Evolutionary conservation across 305 asterid genomes (phyloP).

Genomic region (Rubia peregrina): DNA sequence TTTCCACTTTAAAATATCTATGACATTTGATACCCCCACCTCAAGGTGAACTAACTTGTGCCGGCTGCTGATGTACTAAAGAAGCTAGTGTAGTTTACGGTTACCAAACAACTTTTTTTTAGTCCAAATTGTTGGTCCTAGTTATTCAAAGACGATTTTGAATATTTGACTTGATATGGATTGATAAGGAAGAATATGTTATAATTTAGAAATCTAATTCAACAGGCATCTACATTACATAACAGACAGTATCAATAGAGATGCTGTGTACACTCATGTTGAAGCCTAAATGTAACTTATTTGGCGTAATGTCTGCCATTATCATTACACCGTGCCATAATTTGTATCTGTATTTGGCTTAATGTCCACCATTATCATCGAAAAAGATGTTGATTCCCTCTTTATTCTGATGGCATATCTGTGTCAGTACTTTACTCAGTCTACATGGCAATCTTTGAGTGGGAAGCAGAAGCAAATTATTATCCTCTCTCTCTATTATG

Average conservation of each 20-base stretch:
- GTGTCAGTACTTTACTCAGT: conserved; percentile 49
- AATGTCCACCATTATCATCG: not conserved
- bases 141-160: not conserved
- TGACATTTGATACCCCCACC: not conserved
- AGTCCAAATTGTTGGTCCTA: not conserved
- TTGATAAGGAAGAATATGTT: not conserved
- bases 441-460: conserved; percentile 52
- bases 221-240: not conserved
- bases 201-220: not conserved
- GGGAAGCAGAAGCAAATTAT: conserved; percentile 62
- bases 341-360: not conserved
- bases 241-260: not conserved
- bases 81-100: not conserved
- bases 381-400: conserved; percentile 20
- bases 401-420: conserved; percentile 25
- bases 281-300: not conserved
- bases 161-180: not conserved
- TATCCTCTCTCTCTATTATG: conserved; percentile 65
- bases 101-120: not conserved
- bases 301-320: not conserved
- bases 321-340: not conserved
- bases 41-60: not conserved
- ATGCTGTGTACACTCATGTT: not conserved
- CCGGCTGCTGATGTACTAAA: not conserved
- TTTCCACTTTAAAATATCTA: not conserved